Evolutionary conservation across 306 rosid species (phyloP).

Genomic region (Vachellia collinsii): DNA sequence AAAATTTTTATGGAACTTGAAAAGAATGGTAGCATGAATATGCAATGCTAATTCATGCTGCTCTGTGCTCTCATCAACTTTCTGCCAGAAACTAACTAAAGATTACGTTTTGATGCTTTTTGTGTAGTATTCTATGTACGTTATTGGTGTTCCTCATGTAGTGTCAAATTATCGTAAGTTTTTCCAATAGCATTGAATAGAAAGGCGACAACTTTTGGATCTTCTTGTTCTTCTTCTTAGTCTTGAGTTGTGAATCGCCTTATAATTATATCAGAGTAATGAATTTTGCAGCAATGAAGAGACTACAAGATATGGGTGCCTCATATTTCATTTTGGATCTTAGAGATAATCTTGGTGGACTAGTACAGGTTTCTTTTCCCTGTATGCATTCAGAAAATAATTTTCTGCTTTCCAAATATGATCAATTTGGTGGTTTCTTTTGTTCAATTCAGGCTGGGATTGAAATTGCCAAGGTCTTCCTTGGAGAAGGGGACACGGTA

Average conservation of each 20-base stretch:
- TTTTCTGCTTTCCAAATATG: constrained; percentile 14
- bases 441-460: constrained; percentile 81
- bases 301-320: background rate
- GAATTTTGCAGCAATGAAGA: constrained; percentile 46
- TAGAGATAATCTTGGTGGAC: constrained; percentile 97
- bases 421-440: constrained; percentile 40
- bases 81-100: background rate
- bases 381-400: constrained; percentile 23
- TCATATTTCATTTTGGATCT: constrained; percentile 41
- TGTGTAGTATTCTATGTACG: constrained; percentile 4
- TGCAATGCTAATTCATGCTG: background rate
- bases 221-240: background rate
- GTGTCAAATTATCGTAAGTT: constrained; percentile 4
- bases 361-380: constrained; percentile 76
- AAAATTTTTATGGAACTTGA: background rate
- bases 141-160: background rate
- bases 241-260: background rate
- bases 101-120: constrained; percentile 1
- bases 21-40: constrained; percentile 9
- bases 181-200: constrained; percentile 18
- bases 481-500: constrained; percentile 84
- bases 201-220: constrained; percentile 6
- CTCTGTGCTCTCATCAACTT: background rate
- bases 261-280: constrained; percentile 23
- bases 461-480: constrained; percentile 89